A percentile compares a stretch with the other conserved stretches of the same genome.
These are phyloP conservation scores for Triticum urartu DNA, from an alignment of 176 grass and related monocot genomes.

Conservation along the genomic window DNA sequence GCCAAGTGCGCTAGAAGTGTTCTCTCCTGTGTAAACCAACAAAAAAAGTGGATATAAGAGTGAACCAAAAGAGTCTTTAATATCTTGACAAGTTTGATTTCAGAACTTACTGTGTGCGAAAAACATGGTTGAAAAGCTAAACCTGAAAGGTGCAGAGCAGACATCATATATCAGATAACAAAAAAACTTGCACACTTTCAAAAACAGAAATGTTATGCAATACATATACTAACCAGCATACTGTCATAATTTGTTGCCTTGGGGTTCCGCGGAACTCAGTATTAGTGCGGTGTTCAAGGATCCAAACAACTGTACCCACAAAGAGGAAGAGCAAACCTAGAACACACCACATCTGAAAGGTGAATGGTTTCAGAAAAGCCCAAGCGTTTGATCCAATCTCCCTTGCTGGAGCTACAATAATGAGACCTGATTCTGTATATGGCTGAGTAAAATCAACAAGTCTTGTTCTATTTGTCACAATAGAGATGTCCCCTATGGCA, in stretches of 20 bases:
- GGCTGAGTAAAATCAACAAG: conserved; percentile 90
- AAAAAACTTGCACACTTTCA: background rate
- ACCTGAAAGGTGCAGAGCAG: conserved; percentile 63
- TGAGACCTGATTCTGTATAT: conserved; percentile 70
- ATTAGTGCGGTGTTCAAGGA: conserved; percentile 87
- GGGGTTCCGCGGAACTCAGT: conserved; percentile 76
- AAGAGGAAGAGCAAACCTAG: conserved; percentile 65
- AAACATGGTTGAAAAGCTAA: conserved; percentile 95
- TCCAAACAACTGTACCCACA: conserved; percentile 82
- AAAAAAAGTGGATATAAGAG: conserved; percentile 35
- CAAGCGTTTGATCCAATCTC: conserved; percentile 74
- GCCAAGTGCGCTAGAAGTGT: conserved; percentile 80
- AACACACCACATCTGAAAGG: conserved; percentile 75
- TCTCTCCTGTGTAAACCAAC: conserved; percentile 73
- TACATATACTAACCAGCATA: conserved; percentile 67
- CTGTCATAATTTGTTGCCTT: conserved; percentile 76
- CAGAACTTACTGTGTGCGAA: conserved; percentile 75
- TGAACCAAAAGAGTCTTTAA: conserved; percentile 15
- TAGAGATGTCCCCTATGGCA: conserved; percentile 80
- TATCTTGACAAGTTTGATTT: conserved; percentile 3
- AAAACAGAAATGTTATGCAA: background rate
- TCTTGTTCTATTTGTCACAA: conserved; percentile 74
- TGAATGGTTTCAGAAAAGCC: conserved; percentile 89
- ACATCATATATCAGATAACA: conserved; percentile 8
- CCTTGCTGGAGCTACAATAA: conserved; percentile 64